Percentiles rank a stretch among this genome's conserved stretches.
Conservation (phyloP, 495 filamentous ascomycete species). For the Delitschia confertaspora region DNA sequence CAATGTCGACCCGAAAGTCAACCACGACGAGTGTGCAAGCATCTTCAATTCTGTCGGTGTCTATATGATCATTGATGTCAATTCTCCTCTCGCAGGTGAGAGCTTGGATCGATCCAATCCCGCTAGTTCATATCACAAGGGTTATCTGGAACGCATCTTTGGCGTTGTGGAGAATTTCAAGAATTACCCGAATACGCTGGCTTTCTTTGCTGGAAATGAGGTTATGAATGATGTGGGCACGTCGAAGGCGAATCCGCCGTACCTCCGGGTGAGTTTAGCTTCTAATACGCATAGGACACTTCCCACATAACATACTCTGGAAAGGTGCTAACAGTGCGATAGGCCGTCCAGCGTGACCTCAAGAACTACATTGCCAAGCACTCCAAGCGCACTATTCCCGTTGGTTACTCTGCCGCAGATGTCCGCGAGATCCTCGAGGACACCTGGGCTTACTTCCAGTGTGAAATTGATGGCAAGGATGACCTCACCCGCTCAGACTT, state of each 20-base stretch:
- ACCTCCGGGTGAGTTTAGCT: constrained; percentile 40
- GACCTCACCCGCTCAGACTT: constrained; percentile 67
- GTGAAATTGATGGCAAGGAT: constrained; percentile 56
- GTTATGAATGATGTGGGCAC: constrained; percentile 66
- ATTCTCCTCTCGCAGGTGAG: constrained; percentile 74
- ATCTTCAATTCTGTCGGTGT: constrained; percentile 86
- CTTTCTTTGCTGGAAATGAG: constrained; percentile 91
- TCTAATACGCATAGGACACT: no score
- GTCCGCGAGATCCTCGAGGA: constrained; percentile 71
- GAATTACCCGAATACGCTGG: constrained; percentile 80
- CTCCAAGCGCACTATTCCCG: constrained; percentile 58
- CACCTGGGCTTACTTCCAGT: constrained; percentile 76
- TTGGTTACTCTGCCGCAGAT: constrained; percentile 93
- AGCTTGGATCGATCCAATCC: constrained; percentile 65
- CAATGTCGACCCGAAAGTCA: constrained; percentile 73
- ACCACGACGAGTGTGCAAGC: constrained; percentile 81
- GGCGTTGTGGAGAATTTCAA: constrained; percentile 91
- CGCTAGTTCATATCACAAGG: constrained; percentile 56
- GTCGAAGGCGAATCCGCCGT: constrained; percentile 51
- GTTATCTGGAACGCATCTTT: constrained; percentile 77
- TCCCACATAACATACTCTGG: not conserved
- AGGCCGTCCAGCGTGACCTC: constrained; percentile 71
- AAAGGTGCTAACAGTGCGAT: not conserved
- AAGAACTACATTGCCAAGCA: constrained; percentile 81
- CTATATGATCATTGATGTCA: constrained; percentile 76